Percentiles rank a stretch among this genome's conserved stretches.
These are phyloP conservation scores for Kodamaea lidongshanica DNA, from an alignment of 805 yeast genomes.

Conservation along the genomic window DNA sequence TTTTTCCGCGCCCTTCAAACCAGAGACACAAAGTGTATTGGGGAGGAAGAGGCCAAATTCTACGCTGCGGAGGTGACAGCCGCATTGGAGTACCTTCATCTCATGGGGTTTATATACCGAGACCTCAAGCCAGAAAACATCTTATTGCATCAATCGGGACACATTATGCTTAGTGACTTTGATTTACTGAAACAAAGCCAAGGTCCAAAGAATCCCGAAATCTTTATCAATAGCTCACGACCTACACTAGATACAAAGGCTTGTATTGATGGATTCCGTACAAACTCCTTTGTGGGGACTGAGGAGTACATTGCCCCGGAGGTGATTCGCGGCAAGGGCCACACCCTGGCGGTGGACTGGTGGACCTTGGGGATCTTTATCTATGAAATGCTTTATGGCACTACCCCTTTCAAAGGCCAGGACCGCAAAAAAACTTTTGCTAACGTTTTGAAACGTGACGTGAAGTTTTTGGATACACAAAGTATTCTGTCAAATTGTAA, in stretches of 20 bases:
- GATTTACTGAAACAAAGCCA: conserved; percentile 89
- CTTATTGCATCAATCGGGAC: conserved; percentile 91
- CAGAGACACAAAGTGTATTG: conserved; percentile 74
- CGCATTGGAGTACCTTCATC: conserved; percentile 88
- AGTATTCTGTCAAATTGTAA: conserved; percentile 71
- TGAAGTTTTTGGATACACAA: conserved; percentile 65
- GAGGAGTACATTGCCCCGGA: conserved; percentile 99
- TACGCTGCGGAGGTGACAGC: conserved; percentile 97
- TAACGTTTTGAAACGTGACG: conserved; percentile 78
- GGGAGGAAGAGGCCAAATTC: conserved; percentile 84
- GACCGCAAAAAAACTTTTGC: conserved; percentile 86
- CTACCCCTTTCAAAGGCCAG: conserved; percentile 92
- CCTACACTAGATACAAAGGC: conserved; percentile 88
- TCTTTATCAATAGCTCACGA: conserved; percentile 36
- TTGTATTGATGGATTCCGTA: conserved; percentile 91
- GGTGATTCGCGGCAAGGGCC: conserved; percentile 94
- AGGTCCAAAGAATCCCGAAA: conserved; percentile 68
- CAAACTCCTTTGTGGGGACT: conserved; percentile 97
- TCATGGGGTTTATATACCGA: conserved; percentile 95
- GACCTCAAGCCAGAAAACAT: conserved; percentile 97
- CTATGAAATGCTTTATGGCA: conserved; percentile 92
- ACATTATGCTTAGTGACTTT: conserved; percentile 94
- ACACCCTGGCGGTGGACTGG: conserved; percentile 98
- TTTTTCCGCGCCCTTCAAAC: conserved; percentile 95
- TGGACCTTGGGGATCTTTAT: conserved; percentile 95